Evolutionary conservation across 2,329 filamentous ascomycete genomes (phyloP), one percentile per base, ranked within the genome.

Genomic region (Stachybotrys chartarum): DNA sequence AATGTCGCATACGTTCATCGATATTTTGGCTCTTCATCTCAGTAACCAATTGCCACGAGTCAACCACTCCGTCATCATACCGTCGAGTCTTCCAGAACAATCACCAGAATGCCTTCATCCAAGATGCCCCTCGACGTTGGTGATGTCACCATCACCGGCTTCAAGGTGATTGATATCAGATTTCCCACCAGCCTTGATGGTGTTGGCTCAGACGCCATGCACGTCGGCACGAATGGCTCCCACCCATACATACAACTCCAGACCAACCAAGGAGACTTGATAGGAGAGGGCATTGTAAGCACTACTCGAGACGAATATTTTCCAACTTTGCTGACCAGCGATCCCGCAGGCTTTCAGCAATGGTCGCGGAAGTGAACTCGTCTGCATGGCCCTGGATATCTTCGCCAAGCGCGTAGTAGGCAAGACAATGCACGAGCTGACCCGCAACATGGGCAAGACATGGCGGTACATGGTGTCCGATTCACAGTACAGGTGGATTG

Each of bases 151-250:
- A 89, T 91, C 67, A 90, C 85, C 54, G 82, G 85, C 59, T 90
- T 84, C 78, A 77, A 75, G 61, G 87, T 86, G 57, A 80, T 85
- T 67, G 87, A 91, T 75, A 86, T 91, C 69, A 84, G 87, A 63
- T 91, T 91, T 70, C 87, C 87, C 71, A 97, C 91, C 16, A 96
- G 91, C 45, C 84, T 97, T 58, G 91, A 96, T 74, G 94, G 93
- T 77, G 96, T 90, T 17, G 91, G 91, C 65, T 95, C 90, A 7
- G 91, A 97, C 82, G 92, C 91, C 66, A 97, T 96, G 92, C 96
- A 97, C 68, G 88, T 90, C 4, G 91, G 91, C 2, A 89, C 91
- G 58, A 91, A 96, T 73, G 96, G 96, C 75, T 96, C 90, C 1
- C 81, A 91, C 12, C 91, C 92, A 16, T 97, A 96, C 78, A 96